Conservation (phyloP, 2,329 filamentous ascomycete genomes). For the Trichoderma semiorbis region DNA sequence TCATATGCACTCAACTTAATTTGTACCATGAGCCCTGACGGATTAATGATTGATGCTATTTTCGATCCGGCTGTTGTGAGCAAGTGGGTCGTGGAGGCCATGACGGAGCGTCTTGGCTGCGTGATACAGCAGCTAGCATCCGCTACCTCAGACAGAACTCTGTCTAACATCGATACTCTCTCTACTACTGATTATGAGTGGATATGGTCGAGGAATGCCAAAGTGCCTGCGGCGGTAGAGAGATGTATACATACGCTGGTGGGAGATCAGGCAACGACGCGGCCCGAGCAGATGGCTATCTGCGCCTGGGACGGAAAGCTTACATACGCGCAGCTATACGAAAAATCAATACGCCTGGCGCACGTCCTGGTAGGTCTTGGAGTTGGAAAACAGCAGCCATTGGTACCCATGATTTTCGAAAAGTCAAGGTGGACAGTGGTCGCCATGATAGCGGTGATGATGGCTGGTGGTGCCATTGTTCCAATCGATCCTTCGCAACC, state of each 20-base stretch:
- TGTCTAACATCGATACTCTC: background rate
- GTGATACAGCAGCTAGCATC: background rate
- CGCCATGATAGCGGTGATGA: background rate
- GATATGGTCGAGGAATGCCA: background rate
- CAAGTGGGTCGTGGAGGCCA: background rate
- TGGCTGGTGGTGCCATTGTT: background rate
- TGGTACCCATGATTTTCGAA: background rate
- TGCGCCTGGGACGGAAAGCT: slow-evolving; percentile 33
- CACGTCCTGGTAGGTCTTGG: background rate
- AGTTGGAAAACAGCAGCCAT: background rate
- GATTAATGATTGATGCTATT: too few species aligned
- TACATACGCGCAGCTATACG: slow-evolving; percentile 22
- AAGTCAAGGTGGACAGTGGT: slow-evolving; percentile 8
- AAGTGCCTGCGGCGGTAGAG: background rate
- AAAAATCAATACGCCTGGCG: slow-evolving; percentile 17
- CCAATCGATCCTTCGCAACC: background rate
- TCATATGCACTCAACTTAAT: too few species aligned
- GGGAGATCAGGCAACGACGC: slow-evolving; percentile 22
- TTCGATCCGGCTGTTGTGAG: too few species aligned
- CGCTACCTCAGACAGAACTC: background rate
- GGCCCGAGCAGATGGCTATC: slow-evolving; percentile 27
- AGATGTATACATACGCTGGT: slow-evolving; percentile 27
- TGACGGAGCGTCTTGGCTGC: background rate
- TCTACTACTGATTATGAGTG: background rate
- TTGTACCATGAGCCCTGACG: too few species aligned